phyloP scores from a whole-genome alignment of 805 yeast species.

The Candida verbasci region DNA sequence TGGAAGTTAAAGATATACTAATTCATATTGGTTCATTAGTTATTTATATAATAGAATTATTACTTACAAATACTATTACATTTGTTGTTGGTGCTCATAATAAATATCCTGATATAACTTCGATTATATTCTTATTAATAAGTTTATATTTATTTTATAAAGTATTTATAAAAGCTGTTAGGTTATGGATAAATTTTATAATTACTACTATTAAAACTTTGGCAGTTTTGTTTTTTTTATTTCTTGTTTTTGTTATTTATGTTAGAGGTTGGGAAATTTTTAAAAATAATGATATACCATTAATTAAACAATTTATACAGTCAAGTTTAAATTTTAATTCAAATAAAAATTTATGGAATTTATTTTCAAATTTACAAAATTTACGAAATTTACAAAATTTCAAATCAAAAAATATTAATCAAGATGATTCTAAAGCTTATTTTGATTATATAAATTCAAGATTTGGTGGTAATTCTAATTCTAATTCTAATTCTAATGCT shows the following conservation, averaged over 20 bases:
- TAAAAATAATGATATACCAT: slow-evolving; percentile 15
- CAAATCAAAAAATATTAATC: neutral
- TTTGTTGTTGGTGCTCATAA: slow-evolving; percentile 11
- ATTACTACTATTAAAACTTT: slow-evolving; percentile 16
- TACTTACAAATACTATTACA: slow-evolving; percentile 9
- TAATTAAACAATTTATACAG: slow-evolving; percentile 5
- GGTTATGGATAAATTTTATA: slow-evolving; percentile 19
- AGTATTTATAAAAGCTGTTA: slow-evolving; percentile 12
- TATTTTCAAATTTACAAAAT: neutral
- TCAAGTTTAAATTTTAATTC: neutral
- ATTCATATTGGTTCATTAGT: slow-evolving; percentile 8
- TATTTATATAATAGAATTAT: slow-evolving; percentile 10
- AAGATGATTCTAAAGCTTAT: slow-evolving; percentile 3
- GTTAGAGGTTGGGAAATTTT: slow-evolving; percentile 19
- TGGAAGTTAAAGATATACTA: slow-evolving; percentile 12
- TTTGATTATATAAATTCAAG: slow-evolving; percentile 4
- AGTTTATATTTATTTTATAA: slow-evolving; percentile 17
- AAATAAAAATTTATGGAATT: neutral
- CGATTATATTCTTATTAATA: slow-evolving; percentile 11
- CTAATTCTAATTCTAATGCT: too few relatives aligned
- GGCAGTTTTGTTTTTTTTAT: slow-evolving; percentile 12
- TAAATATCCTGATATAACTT: slow-evolving; percentile 18
- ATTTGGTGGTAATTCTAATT: too few relatives aligned
- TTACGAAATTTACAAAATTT: neutral
- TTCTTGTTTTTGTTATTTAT: slow-evolving; percentile 14